Conservation (phyloP, 192 early-diverging fungal genomes). For the Coemansia reversa region DNA sequence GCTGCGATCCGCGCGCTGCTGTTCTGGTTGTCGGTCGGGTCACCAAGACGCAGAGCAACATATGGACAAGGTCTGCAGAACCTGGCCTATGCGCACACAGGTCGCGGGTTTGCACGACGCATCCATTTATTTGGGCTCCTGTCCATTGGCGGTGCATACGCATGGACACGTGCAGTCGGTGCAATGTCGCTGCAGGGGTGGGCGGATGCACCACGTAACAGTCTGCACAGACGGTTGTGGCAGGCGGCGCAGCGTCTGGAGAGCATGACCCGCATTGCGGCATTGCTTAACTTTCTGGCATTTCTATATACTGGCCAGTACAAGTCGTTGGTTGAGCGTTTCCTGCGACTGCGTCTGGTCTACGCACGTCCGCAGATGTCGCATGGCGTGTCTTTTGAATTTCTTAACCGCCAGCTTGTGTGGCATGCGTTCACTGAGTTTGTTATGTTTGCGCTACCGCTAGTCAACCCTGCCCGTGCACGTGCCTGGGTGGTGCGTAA, state of each 20-base stretch:
- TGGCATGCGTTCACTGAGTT: slow-evolving; percentile 95
- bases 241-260: slow-evolving; percentile 62
- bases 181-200: slow-evolving; percentile 67
- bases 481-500: slow-evolving; percentile 40
- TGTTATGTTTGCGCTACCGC: slow-evolving; percentile 78
- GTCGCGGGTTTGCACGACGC: slow-evolving; percentile 42
- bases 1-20: slow-evolving; percentile 66
- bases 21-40: slow-evolving; percentile 73
- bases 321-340: slow-evolving; percentile 71
- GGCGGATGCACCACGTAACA: slow-evolving; percentile 65
- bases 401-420: slow-evolving; percentile 89
- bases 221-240: slow-evolving; percentile 57
- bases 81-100: slow-evolving; percentile 68
- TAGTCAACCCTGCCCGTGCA: slow-evolving; percentile 63
- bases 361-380: slow-evolving; percentile 71
- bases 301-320: slow-evolving; percentile 87
- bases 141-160: slow-evolving; percentile 73
- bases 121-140: slow-evolving; percentile 50
- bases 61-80: slow-evolving; percentile 86
- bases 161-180: slow-evolving; percentile 62
- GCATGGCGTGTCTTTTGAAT: slow-evolving; percentile 85
- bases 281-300: slow-evolving; percentile 78
- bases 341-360: slow-evolving; percentile 81
- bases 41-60: slow-evolving; percentile 62
- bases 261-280: slow-evolving; percentile 58